Conservation (phyloP, 2,329 filamentous ascomycete genomes). For the Trichoderma atrobrunneum region DNA sequence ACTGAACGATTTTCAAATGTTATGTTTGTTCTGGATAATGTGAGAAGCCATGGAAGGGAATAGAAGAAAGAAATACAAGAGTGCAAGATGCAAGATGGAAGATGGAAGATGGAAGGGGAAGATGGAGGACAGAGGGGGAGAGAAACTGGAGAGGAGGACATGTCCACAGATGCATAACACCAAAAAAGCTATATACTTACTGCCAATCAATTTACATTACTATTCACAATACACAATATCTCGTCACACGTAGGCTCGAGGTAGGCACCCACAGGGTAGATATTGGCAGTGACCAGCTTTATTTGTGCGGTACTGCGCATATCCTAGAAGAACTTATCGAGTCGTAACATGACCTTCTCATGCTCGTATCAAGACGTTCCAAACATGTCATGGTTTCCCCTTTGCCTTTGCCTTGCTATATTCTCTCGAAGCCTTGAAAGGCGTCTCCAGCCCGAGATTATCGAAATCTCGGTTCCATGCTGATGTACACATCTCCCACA, state of each 20-base stretch:
- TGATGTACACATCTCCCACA: neutral
- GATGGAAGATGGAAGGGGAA: neutral
- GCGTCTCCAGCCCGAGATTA: neutral
- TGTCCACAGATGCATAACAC: neutral
- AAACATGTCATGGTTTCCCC: neutral
- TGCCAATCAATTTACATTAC: neutral
- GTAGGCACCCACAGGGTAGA: neutral
- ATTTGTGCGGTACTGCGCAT: neutral
- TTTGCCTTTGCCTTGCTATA: neutral
- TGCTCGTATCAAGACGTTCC: neutral
- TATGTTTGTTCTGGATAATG: neutral
- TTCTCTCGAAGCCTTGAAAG: neutral
- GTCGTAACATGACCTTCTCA: neutral
- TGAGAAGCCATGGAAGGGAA: neutral
- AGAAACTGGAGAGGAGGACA: neutral
- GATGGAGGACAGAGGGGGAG: neutral
- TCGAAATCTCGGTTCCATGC: neutral
- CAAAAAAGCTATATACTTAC: slow-evolving; percentile 15
- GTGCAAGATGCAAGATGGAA: neutral
- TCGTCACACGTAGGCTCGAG: neutral
- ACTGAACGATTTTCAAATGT: neutral
- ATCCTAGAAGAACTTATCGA: neutral
- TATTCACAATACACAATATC: neutral
- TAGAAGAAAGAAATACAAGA: neutral
- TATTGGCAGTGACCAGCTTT: neutral